Evolutionary conservation across 2,329 filamentous ascomycete species (phyloP).

Genomic region (Aspergillus awamori): DNA sequence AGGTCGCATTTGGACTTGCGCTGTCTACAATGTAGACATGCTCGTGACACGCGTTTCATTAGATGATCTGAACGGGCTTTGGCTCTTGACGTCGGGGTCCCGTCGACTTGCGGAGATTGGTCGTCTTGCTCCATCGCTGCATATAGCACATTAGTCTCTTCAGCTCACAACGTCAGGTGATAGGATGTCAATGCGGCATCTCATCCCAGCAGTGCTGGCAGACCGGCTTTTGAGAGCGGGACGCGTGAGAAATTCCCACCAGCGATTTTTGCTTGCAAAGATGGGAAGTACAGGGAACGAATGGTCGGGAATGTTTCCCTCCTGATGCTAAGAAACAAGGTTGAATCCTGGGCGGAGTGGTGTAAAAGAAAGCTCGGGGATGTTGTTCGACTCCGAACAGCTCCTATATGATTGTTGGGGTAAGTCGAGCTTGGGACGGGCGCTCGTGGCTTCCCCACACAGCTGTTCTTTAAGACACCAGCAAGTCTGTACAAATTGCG

Average conservation of each 20-base stretch:
- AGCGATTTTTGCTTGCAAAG: not conserved
- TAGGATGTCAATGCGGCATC: not conserved
- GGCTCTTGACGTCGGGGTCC: slow-evolving; percentile 15
- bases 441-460: slow-evolving; percentile 12
- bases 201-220: slow-evolving; percentile 1
- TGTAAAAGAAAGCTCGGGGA: not conserved
- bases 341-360: not conserved
- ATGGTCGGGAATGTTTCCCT: not conserved
- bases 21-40: slow-evolving; percentile 53
- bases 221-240: not conserved
- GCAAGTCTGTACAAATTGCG: not conserved
- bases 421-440: not conserved
- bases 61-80: slow-evolving; percentile 34
- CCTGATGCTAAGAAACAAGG: not conserved
- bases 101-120: slow-evolving; percentile 19
- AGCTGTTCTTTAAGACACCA: not conserved
- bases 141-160: not conserved
- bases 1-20: slow-evolving; percentile 56
- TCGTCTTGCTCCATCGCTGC: slow-evolving; percentile 22
- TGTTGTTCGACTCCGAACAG: not conserved
- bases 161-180: not conserved
- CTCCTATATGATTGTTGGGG: not conserved
- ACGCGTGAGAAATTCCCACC: not conserved
- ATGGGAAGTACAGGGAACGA: not conserved
- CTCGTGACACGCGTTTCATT: slow-evolving; percentile 52